Evolutionary conservation across 2,329 filamentous ascomycete genomes (phyloP).

Genomic region (Phoma sp.): DNA sequence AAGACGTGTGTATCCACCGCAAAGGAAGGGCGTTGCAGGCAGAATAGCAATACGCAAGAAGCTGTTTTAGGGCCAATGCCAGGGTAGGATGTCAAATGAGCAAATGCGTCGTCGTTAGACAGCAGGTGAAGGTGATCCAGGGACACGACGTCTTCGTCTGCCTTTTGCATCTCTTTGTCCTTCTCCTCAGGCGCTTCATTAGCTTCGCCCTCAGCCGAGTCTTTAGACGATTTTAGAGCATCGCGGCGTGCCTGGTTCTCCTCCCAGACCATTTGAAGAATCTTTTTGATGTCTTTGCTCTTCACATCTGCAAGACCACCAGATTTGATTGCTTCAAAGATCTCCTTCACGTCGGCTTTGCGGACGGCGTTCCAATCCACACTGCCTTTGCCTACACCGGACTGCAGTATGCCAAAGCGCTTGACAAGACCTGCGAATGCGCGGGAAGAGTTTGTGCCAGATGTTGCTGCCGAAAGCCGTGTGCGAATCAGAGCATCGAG

Average conservation of each 20-base stretch:
- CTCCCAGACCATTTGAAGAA: conserved; percentile 73
- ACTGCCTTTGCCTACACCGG: conserved; percentile 71
- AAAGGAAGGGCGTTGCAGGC: conserved; percentile 66
- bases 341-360: conserved; percentile 61
- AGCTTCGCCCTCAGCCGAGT: conserved; percentile 48
- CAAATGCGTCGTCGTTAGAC: conserved; percentile 62
- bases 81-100: conserved; percentile 63
- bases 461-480: conserved; percentile 66
- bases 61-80: conserved; percentile 72
- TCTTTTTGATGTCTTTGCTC: conserved; percentile 73
- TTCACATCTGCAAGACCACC: conserved; percentile 76
- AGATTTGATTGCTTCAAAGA: conserved; percentile 71
- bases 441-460: conserved; percentile 65
- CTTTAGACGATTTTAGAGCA: conserved; percentile 50
- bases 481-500: conserved; percentile 69
- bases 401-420: conserved; percentile 66
- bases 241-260: conserved; percentile 67
- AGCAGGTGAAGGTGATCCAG: conserved; percentile 66
- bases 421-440: conserved; percentile 70
- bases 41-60: conserved; percentile 69
- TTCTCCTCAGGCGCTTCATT: conserved; percentile 59
- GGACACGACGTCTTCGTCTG: conserved; percentile 66
- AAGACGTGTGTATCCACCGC: conserved; percentile 73
- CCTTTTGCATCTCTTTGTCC: conserved; percentile 62
- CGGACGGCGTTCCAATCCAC: conserved; percentile 78